Conservation (phyloP, 2,329 filamentous ascomycete genomes). For the Tolypocladium endophyticum region DNA sequence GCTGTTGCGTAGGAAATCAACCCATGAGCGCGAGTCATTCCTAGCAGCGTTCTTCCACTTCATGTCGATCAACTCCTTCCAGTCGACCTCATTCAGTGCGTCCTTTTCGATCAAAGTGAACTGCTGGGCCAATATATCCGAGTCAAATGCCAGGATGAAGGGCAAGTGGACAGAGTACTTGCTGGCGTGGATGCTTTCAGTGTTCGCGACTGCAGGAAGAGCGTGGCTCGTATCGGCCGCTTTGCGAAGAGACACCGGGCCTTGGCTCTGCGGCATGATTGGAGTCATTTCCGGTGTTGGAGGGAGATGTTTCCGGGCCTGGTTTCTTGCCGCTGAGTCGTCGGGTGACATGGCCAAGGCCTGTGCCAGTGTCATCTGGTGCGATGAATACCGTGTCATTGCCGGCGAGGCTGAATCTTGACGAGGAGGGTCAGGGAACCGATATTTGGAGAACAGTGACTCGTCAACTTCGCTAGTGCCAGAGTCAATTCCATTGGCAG, state of each 20-base stretch:
- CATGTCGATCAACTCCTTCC: conserved; percentile 79
- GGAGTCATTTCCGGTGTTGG: conserved; percentile 40
- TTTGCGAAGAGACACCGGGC: conserved; percentile 4
- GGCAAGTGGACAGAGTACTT: conserved; percentile 55
- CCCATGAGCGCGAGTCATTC: conserved; percentile 64
- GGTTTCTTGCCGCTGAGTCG: not conserved
- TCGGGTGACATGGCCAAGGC: conserved; percentile 20
- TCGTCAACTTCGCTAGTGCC: conserved; percentile 29
- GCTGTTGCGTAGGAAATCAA: conserved; percentile 64
- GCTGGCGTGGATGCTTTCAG: conserved; percentile 16
- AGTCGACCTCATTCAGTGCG: conserved; percentile 75
- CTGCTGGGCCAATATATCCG: conserved; percentile 67
- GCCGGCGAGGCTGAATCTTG: conserved; percentile 5
- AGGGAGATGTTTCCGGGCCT: conserved; percentile 13
- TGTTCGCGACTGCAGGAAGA: conserved; percentile 22
- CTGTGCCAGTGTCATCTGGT: conserved; percentile 36
- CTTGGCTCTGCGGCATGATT: conserved; percentile 25
- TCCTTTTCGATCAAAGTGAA: conserved; percentile 82
- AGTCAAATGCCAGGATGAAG: conserved; percentile 73
- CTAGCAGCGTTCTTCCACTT: conserved; percentile 63
- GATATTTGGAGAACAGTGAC: conserved; percentile 4
- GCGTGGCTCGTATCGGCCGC: conserved; percentile 23
- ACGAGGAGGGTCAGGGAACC: conserved; percentile 24
- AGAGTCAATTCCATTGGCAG: conserved; percentile 35
- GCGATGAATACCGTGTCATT: conserved; percentile 25